Conservation (phyloP, 257 asterid genomes). For the Knoxia roxburghii region DNA sequence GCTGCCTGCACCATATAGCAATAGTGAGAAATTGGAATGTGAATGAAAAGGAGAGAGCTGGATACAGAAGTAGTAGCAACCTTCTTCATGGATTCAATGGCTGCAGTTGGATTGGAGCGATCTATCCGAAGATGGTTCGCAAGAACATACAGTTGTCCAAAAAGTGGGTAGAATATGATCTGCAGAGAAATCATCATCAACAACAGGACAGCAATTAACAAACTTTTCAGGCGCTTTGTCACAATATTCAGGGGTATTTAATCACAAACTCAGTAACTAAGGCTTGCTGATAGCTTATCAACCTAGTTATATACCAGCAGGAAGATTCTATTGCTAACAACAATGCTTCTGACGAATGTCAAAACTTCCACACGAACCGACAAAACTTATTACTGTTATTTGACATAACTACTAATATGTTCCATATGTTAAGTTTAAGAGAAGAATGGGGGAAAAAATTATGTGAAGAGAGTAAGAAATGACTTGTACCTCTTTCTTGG, state of each 20-base stretch:
- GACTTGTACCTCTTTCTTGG: conserved; percentile 35
- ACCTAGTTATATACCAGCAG: no score
- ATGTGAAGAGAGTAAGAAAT: neutral
- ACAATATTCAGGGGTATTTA: neutral
- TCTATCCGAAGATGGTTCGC: conserved; percentile 43
- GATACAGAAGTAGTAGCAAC: conserved; percentile 5
- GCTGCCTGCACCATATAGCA: conserved; percentile 28
- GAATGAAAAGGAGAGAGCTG: neutral
- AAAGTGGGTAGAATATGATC: conserved; percentile 37
- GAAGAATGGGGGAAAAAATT: neutral
- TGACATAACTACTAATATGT: neutral
- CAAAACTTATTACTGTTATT: no score
- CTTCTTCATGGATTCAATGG: conserved; percentile 37
- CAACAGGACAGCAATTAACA: neutral
- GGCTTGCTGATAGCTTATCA: no score
- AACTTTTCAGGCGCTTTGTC: neutral
- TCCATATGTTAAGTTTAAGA: neutral
- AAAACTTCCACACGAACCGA: neutral
- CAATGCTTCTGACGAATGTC: neutral
- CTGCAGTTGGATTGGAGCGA: conserved; percentile 33
- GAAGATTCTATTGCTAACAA: neutral
- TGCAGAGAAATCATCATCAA: conserved; percentile 7
- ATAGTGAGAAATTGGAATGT: neutral
- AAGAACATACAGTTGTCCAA: conserved; percentile 39
- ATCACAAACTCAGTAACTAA: neutral